Percentiles rank a stretch among this genome's conserved stretches.
Evolutionary conservation across 495 filamentous ascomycete species (phyloP).

Genomic region (Penicillium psychrofluorescens): DNA sequence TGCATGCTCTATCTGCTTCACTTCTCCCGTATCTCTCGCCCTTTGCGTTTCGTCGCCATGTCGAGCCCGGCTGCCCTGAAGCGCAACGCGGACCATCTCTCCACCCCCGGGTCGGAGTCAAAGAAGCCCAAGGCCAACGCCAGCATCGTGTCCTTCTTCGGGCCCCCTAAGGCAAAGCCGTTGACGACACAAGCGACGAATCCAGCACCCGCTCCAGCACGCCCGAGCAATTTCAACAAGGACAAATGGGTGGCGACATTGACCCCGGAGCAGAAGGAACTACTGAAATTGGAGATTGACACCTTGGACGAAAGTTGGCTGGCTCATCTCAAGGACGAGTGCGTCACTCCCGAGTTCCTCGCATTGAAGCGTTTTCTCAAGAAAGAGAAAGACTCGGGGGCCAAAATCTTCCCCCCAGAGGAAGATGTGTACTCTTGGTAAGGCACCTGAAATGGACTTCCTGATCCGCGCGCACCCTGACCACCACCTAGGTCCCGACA

Average conservation of each 20-base stretch:
- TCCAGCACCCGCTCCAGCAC: conserved; percentile 2
- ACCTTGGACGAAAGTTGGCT: conserved; percentile 90
- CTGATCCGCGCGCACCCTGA: conserved; percentile 2
- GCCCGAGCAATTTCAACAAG: conserved; percentile 68
- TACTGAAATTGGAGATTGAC: conserved; percentile 83
- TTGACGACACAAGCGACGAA: conserved; percentile 13
- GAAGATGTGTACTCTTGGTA: conserved; percentile 96
- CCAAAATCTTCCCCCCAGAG: conserved; percentile 75
- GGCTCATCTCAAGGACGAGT: conserved; percentile 73
- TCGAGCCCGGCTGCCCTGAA: conserved; percentile 20
- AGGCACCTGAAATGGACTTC: conserved; percentile 1
- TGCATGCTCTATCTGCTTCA: neutral
- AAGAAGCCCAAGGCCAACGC: conserved; percentile 60
- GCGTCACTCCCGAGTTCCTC: conserved; percentile 70
- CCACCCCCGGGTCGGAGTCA: conserved; percentile 12
- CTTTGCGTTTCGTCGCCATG: conserved; percentile 16
- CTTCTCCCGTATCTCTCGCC: neutral
- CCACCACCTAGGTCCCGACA: conserved; percentile 63
- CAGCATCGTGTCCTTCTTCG: conserved; percentile 62
- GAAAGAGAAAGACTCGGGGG: conserved; percentile 61
- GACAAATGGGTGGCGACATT: conserved; percentile 74
- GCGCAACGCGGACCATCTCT: conserved; percentile 28
- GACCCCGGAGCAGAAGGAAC: conserved; percentile 69
- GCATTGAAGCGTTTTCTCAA: conserved; percentile 82
- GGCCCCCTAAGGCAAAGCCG: conserved; percentile 41